Percentiles rank a stretch among this genome's conserved stretches.
These are phyloP conservation scores for Fusarium udum DNA, from an alignment of 2,329 filamentous ascomycete species.

Conservation along the genomic window DNA sequence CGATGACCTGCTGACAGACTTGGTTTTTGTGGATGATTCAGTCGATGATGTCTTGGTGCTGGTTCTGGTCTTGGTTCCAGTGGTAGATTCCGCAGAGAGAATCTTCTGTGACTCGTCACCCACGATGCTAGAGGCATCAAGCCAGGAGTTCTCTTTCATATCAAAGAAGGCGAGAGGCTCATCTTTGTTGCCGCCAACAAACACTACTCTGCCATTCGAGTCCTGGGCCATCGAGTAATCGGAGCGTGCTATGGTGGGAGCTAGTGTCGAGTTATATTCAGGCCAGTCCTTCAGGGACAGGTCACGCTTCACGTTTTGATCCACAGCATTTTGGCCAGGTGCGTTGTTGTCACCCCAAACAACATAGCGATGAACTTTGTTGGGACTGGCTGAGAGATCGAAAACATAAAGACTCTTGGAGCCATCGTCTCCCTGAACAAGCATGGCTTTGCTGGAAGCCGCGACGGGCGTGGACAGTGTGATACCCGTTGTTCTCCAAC, in stretches of 20 bases:
- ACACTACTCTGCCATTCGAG: conserved; percentile 72
- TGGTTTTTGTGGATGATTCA: conserved; percentile 42
- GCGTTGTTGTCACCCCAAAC: conserved; percentile 70
- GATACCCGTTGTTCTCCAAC: conserved; percentile 72
- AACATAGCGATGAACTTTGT: conserved; percentile 75
- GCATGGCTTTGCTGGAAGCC: conserved; percentile 64
- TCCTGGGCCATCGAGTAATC: conserved; percentile 75
- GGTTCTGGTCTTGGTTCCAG: conserved; percentile 16
- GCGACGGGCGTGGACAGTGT: conserved; percentile 68
- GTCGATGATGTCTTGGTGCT: conserved; percentile 33
- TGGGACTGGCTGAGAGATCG: conserved; percentile 78
- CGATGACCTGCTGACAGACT: conserved; percentile 40
- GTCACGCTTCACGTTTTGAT: conserved; percentile 50
- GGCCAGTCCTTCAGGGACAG: conserved; percentile 76
- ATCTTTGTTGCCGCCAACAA: conserved; percentile 77
- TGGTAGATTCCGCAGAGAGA: conserved; percentile 42
- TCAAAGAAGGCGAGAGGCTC: conserved; percentile 82
- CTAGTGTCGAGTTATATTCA: conserved; percentile 78
- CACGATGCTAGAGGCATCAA: conserved; percentile 74
- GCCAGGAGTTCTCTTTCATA: conserved; percentile 78
- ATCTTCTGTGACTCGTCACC: conserved; percentile 55
- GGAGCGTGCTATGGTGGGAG: conserved; percentile 69
- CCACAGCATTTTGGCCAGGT: conserved; percentile 57
- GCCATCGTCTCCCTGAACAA: conserved; percentile 77
- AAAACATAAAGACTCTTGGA: conserved; percentile 84